phyloP scores from a whole-genome alignment of 305 asterid genomes.

The Fraxinus albicans region DNA sequence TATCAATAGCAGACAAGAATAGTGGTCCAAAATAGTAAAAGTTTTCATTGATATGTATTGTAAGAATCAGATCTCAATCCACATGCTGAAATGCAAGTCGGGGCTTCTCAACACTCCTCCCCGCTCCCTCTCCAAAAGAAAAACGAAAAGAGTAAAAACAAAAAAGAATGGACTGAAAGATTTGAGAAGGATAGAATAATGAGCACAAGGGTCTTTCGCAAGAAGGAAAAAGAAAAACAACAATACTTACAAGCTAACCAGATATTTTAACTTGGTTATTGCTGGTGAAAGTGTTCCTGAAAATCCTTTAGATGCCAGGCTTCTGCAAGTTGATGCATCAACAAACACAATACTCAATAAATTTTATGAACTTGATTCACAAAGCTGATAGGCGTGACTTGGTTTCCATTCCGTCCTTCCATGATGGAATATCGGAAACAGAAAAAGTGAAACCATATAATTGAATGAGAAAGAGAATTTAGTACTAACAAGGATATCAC shows the following conservation, averaged over 20 bases:
- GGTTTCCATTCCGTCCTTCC: background rate
- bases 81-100: background rate
- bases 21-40: background rate
- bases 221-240: background rate
- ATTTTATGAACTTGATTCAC: background rate
- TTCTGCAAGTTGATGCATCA: constrained; percentile 50
- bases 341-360: constrained; percentile 4
- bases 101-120: background rate
- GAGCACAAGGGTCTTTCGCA: background rate
- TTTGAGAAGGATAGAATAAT: background rate
- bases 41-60: background rate
- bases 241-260: constrained; percentile 62
- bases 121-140: background rate
- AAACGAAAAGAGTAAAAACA: background rate
- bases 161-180: background rate
- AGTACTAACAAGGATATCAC: constrained; percentile 71
- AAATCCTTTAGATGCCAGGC: constrained; percentile 68
- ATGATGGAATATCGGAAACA: background rate
- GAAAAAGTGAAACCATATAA: background rate
- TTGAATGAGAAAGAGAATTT: constrained; percentile 7
- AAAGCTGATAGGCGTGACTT: background rate
- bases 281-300: constrained; percentile 76
- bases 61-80: background rate
- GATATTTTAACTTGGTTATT: constrained; percentile 57
- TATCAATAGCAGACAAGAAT: background rate